Base-by-base conservation (phyloP, 2,329 filamentous ascomycete genomes). In the Biscogniauxia mediterranea region DNA sequence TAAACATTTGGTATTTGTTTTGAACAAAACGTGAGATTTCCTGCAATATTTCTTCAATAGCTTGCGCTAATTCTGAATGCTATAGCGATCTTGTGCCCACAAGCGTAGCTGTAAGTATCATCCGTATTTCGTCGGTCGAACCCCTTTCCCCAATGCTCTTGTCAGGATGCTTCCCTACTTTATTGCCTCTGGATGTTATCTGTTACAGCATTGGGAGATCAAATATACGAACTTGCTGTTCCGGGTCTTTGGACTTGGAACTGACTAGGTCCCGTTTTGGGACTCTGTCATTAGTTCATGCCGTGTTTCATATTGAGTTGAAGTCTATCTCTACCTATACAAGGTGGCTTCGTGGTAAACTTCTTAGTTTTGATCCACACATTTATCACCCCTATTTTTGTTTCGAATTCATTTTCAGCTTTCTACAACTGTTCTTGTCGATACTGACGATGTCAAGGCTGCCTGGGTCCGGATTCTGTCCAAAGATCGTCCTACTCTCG, bases 311-410 rank as follows among this genome's bases (percentile, higher is more conserved):
- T 92, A 84, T 90, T 92, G 94, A 98, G 95, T 98, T 97, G 95
- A 98, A 90, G 82, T 82, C 86, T 87, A 85, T 85, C 86, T 85
- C 85, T 83, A 79, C 85, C 81, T 72, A 75, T 75, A 76, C 74
- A 70, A 79, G 83, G 83, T 80, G 77, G 80, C 79, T 6, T 79
- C 79, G 80, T 93, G 88, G 90, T 86, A 86, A 85, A 85, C 83
- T 91, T 98, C 95, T 96, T 99, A 99, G 95, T 98, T 90, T 92
- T 90, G 91, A 91, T 89, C 90, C 93, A 94, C 85, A 99, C 89
- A 93, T 87, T 64, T 58, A 81, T 83, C 85, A 99, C 89, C 93
- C 87, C 64, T 58, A 81, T 38, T 55, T 64, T 68, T 56, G 68
- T 54, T 67, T 71, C 64, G 68, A 65, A 64, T 71, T 69, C 64